phyloP scores from a whole-genome alignment of 2,329 filamentous ascomycete genomes.

The Verruconis gallopava region DNA sequence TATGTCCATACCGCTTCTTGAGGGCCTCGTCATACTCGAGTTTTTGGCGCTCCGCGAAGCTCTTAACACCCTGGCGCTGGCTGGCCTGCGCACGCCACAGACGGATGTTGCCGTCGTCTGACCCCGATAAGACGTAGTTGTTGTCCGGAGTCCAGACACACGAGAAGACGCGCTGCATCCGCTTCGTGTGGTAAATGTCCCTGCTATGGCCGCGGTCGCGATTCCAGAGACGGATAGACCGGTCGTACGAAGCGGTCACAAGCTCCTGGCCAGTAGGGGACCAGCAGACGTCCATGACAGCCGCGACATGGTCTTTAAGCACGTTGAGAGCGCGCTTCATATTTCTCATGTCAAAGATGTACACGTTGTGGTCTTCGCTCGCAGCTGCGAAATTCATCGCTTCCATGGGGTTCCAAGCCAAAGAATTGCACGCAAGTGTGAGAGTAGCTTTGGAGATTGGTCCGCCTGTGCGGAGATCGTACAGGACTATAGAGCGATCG shows the following conservation, averaged over 20 bases:
- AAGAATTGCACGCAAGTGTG: conserved; percentile 67
- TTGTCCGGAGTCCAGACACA: conserved; percentile 77
- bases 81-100: conserved; percentile 86
- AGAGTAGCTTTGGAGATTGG: conserved; percentile 72
- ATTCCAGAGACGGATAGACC: conserved; percentile 77
- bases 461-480: conserved; percentile 78
- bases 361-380: conserved; percentile 87
- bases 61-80: conserved; percentile 71
- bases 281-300: conserved; percentile 95
- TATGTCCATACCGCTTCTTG: conserved; percentile 74
- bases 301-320: conserved; percentile 76
- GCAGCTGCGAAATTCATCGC: conserved; percentile 89
- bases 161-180: conserved; percentile 91
- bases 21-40: conserved; percentile 86
- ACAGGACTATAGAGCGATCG: conserved; percentile 78
- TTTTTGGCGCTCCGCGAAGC: conserved; percentile 69
- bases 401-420: conserved; percentile 94
- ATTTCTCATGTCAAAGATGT: conserved; percentile 89
- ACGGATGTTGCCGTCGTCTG: conserved; percentile 83
- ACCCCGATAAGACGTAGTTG: conserved; percentile 79
- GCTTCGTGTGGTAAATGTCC: conserved; percentile 93
- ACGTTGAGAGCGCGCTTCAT: conserved; percentile 80
- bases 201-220: conserved; percentile 69
- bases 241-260: conserved; percentile 78
- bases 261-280: conserved; percentile 89